Evolutionary conservation across 108 stramenopile species (phyloP).

Genomic region (Fistulifera solaris): DNA sequence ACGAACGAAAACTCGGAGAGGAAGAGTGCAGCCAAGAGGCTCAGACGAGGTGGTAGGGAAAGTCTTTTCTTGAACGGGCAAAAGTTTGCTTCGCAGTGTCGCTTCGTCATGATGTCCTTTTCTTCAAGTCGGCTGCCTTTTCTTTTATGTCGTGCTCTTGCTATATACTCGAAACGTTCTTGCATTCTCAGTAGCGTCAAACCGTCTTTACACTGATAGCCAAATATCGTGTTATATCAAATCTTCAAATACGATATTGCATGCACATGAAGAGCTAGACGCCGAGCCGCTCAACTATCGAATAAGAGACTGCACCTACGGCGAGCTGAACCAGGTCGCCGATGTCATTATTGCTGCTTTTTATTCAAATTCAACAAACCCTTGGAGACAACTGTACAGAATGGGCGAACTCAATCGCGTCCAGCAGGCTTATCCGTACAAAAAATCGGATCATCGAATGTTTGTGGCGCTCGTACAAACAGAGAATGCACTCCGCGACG

Average conservation of each 20-base stretch:
- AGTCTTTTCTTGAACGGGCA: too few species aligned
- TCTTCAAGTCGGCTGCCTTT: too few species aligned
- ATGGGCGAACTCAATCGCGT: conserved; percentile 40
- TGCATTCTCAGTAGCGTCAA: background rate
- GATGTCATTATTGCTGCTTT: conserved; percentile 34
- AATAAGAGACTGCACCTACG: conserved; percentile 14
- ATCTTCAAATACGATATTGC: too few species aligned
- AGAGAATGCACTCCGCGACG: conserved; percentile 1
- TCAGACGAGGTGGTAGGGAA: too few species aligned
- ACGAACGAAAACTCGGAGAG: too few species aligned
- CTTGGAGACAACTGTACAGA: conserved; percentile 13
- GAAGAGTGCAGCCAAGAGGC: too few species aligned
- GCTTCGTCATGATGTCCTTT: too few species aligned
- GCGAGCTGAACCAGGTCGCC: conserved; percentile 24
- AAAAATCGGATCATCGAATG: conserved; percentile 23
- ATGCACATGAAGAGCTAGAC: too few species aligned
- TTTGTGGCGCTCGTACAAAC: conserved; percentile 17
- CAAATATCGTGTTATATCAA: background rate
- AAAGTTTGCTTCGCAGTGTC: too few species aligned
- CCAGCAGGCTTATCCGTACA: conserved; percentile 43
- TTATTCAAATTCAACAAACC: conserved; percentile 17
- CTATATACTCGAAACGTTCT: too few species aligned
- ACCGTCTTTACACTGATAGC: background rate
- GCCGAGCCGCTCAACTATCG: background rate
- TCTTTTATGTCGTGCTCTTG: too few species aligned